phyloP scores from a whole-genome alignment of 139 green algal genomes.

The Eudorina sp. region DNA sequence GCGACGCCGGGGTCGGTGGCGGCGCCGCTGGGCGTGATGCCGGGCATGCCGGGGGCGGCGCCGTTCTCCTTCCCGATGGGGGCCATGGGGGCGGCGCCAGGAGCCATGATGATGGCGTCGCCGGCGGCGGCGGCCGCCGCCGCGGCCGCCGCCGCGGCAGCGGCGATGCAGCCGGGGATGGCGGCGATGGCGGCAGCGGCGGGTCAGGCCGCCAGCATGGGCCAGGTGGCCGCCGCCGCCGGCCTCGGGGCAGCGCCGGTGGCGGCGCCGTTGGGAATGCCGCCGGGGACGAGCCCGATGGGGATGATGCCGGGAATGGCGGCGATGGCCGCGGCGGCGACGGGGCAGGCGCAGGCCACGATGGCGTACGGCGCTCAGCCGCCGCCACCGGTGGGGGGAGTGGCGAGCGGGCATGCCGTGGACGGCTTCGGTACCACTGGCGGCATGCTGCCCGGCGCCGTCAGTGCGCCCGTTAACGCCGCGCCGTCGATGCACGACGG shows the following conservation, averaged over 20 bases:
- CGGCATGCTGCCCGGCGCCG: background rate
- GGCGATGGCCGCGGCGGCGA: background rate
- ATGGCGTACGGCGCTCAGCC: background rate
- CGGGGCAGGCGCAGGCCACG: background rate
- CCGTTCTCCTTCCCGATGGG: constrained; percentile 26
- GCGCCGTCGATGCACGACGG: background rate
- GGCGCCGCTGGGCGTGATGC: constrained; percentile 36
- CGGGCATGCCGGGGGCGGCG: background rate
- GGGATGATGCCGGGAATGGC: background rate
- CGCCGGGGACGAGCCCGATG: background rate
- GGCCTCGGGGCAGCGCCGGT: no score
- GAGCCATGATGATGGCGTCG: constrained; percentile 15
- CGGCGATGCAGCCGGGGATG: constrained; percentile 33
- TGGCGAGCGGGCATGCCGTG: background rate
- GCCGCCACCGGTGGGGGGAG: background rate
- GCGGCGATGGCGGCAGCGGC: constrained; percentile 20
- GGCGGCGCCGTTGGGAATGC: background rate
- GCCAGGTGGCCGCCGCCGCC: background rate
- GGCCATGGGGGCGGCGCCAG: constrained; percentile 3
- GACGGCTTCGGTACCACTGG: background rate
- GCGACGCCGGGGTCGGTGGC: background rate
- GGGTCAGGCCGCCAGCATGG: constrained; percentile 17
- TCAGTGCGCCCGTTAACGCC: background rate
- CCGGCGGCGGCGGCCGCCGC: constrained; percentile 19
- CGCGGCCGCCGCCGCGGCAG: background rate